Conservation (phyloP, 2,329 filamentous ascomycete species). For the Paraphaeosphaeria minitans region DNA sequence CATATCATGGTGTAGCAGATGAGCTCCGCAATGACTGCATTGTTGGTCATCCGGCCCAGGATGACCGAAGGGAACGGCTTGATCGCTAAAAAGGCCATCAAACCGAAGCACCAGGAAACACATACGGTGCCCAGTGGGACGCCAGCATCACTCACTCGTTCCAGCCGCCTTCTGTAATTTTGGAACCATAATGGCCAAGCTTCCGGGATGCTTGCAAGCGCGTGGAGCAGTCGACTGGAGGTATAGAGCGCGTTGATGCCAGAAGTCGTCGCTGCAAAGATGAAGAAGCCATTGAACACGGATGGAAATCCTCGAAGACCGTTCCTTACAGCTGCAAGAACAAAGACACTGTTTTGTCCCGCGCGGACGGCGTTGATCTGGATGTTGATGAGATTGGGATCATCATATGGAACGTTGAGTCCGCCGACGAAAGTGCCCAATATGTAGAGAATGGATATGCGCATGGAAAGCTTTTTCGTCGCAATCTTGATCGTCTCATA, state of each 20-base stretch:
- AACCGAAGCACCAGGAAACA: constrained; percentile 45
- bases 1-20: constrained; percentile 45
- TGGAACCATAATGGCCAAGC: constrained; percentile 48
- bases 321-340: constrained; percentile 50
- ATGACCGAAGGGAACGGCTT: constrained; percentile 32
- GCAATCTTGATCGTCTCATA: constrained; percentile 54
- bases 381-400: constrained; percentile 38
- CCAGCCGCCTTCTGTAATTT: constrained; percentile 38
- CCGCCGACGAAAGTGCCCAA: constrained; percentile 44
- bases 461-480: constrained; percentile 50
- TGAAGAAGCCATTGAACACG: constrained; percentile 53
- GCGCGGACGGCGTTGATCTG: constrained; percentile 32
- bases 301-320: constrained; percentile 46
- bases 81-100: constrained; percentile 46
- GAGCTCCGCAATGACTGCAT: constrained; percentile 44
- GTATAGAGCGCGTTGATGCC: constrained; percentile 53
- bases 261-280: constrained; percentile 52
- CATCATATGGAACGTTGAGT: constrained; percentile 27
- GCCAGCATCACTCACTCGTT: constrained; percentile 43
- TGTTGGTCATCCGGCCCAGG: constrained; percentile 43
- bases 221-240: constrained; percentile 51
- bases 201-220: constrained; percentile 48
- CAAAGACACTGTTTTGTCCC: constrained; percentile 47
- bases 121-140: constrained; percentile 49
- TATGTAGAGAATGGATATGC: constrained; percentile 53